A percentile compares a stretch with the other conserved stretches of the same genome.
phyloP scores from a whole-genome alignment of 768 basidiomycete genomes.

The Trametes villosa region DNA sequence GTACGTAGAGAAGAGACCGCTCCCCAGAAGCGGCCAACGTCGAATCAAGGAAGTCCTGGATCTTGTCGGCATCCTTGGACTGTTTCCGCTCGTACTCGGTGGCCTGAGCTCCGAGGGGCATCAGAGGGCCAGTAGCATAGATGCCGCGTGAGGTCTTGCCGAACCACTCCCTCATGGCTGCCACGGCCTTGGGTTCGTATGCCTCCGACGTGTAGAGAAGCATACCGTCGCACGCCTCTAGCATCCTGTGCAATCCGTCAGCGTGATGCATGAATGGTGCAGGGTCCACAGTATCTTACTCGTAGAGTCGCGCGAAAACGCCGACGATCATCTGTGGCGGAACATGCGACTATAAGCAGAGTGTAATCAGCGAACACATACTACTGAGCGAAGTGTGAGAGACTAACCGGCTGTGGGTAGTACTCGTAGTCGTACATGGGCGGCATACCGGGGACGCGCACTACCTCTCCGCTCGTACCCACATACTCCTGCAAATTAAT shows the following conservation, averaged over 20 bases:
- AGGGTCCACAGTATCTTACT: not conserved
- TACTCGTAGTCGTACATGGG: conserved; percentile 30
- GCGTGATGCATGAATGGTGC: not conserved
- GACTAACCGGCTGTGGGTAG: conserved; percentile 25
- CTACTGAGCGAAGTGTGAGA: no score
- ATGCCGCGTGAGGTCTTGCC: conserved; percentile 17
- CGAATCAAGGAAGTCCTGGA: conserved; percentile 25
- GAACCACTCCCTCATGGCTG: conserved; percentile 17
- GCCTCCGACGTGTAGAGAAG: conserved; percentile 19
- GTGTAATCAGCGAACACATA: not conserved
- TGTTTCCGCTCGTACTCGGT: conserved; percentile 15
- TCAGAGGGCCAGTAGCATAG: conserved; percentile 25
- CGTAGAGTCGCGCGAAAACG: not conserved
- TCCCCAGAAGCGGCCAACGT: conserved; percentile 22
- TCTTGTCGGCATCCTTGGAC: conserved; percentile 12
- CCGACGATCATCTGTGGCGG: not conserved
- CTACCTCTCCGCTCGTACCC: conserved; percentile 5
- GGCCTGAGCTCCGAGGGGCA: not conserved
- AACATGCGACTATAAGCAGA: not conserved
- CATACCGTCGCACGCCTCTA: conserved; percentile 21
- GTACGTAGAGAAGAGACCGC: conserved; percentile 16
- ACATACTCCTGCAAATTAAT: not conserved
- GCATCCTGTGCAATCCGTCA: not conserved
- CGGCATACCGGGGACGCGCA: conserved; percentile 24
- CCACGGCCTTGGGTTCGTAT: conserved; percentile 28